Evolutionary conservation across 176 grass and related monocot species (phyloP).

Genomic region (Aegilops sharonensis): DNA sequence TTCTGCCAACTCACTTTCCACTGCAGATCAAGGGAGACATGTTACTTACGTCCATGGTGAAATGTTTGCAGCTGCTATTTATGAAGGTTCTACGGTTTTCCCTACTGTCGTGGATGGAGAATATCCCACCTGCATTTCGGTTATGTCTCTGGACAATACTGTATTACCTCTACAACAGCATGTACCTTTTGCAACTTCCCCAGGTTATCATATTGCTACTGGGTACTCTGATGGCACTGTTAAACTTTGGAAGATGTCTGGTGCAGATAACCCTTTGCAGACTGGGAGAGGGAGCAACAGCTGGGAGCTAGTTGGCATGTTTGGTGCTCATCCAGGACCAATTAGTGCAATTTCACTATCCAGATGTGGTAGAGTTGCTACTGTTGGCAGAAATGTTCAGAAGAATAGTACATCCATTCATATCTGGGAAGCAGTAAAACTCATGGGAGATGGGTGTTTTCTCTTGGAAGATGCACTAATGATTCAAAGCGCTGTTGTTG

Average conservation of each 20-base stretch:
- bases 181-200: conserved; percentile 34
- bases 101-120: conserved; percentile 44
- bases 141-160: conserved; percentile 41
- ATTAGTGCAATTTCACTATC: conserved; percentile 61
- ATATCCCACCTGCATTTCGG: conserved; percentile 62
- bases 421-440: conserved; percentile 82
- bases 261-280: conserved; percentile 35
- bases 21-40: conserved; percentile 44
- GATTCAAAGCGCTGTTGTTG: conserved; percentile 60
- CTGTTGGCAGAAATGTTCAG: conserved; percentile 46
- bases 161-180: conserved; percentile 53
- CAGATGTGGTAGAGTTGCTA: conserved; percentile 73
- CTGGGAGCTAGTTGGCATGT: conserved; percentile 78
- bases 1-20: conserved; percentile 37
- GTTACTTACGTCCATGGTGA: conserved; percentile 47
- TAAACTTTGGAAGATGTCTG: conserved; percentile 74
- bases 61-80: conserved; percentile 48
- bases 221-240: conserved; percentile 71
- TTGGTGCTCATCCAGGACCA: conserved; percentile 57
- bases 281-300: conserved; percentile 39
- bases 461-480: conserved; percentile 67
- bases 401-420: conserved; percentile 46
- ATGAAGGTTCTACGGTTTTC: conserved; percentile 55
- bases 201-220: conserved; percentile 79
- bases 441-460: conserved; percentile 61